These are phyloP conservation scores for Rhizophora apiculata DNA, from an alignment of 345 rosid species.

Conservation along the genomic window DNA sequence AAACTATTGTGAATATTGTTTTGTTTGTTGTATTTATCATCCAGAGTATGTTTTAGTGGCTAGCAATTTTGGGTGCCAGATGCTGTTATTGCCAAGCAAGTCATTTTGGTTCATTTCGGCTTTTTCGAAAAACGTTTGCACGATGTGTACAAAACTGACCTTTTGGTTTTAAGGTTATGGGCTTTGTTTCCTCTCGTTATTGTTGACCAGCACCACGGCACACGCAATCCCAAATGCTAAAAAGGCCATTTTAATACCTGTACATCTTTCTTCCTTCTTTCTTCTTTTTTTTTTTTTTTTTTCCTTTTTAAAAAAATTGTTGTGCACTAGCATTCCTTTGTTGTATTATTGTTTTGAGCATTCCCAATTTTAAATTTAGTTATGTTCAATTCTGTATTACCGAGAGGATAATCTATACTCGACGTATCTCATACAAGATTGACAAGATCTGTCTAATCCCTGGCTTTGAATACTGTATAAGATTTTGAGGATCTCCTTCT, in stretches of 20 bases:
- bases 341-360: not conserved
- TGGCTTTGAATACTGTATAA: conserved; percentile 12
- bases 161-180: not conserved
- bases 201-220: too few species aligned
- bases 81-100: too few species aligned
- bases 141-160: conserved; percentile 22
- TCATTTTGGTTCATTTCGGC: not conserved
- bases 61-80: too few species aligned
- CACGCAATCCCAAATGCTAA: too few species aligned
- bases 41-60: not conserved
- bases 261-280: too few species aligned
- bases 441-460: conserved; percentile 1
- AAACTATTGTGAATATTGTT: not conserved
- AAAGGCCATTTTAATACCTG: too few species aligned
- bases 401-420: too few species aligned
- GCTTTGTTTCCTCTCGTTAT: not conserved
- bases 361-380: too few species aligned
- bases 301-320: not conserved
- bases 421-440: not conserved
- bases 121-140: not conserved
- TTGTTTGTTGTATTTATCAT: not conserved
- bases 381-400: too few species aligned
- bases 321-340: not conserved
- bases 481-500: conserved; percentile 16
- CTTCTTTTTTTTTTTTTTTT: not conserved